These are phyloP conservation scores for Phytophthora quininea DNA, from an alignment of 352 stramenopile species.

Conservation along the genomic window DNA sequence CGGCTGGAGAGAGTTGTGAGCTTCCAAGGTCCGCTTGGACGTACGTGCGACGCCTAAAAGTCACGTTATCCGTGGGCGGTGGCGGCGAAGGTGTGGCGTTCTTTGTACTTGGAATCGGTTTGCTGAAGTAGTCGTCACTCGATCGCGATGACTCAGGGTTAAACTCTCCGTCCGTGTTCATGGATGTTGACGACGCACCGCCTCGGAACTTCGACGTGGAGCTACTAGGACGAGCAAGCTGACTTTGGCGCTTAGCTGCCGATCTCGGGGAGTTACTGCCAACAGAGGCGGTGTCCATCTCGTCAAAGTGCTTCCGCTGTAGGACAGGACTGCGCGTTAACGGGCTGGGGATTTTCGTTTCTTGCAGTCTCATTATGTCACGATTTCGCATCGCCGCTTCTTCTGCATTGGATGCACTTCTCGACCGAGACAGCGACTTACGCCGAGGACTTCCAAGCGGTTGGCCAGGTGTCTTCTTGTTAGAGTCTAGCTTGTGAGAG, in stretches of 20 bases:
- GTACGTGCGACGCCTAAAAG: slow-evolving; percentile 23
- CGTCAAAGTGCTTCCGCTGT: slow-evolving; percentile 7
- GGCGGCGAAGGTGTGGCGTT: slow-evolving; percentile 22
- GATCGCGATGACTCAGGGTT: slow-evolving; percentile 26
- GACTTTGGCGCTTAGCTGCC: slow-evolving; percentile 1
- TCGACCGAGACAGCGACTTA: slow-evolving; percentile 1
- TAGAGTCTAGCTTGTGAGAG: not conserved
- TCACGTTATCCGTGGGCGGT: slow-evolving; percentile 44
- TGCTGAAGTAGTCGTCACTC: slow-evolving; percentile 47
- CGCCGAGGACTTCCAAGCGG: slow-evolving; percentile 3
- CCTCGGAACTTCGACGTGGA: slow-evolving; percentile 21
- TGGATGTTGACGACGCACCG: slow-evolving; percentile 16
- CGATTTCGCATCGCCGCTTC: slow-evolving; percentile 9
- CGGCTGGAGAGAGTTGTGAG: not conserved
- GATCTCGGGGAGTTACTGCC: slow-evolving; percentile 8
- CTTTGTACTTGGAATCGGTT: slow-evolving; percentile 38
- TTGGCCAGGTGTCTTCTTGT: not conserved
- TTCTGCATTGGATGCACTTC: slow-evolving; percentile 15
- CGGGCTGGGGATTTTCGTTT: slow-evolving; percentile 21
- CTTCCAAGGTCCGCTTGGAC: slow-evolving; percentile 18
- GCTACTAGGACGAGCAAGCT: slow-evolving; percentile 22
- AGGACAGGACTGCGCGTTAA: slow-evolving; percentile 17
- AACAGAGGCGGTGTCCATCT: slow-evolving; percentile 13
- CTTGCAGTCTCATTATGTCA: slow-evolving; percentile 19
- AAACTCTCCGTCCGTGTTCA: not conserved